Evolutionary conservation across 2,329 filamentous ascomycete species (phyloP), one percentile per base, ranked within the genome.

Genomic region (Fusarium setosum): DNA sequence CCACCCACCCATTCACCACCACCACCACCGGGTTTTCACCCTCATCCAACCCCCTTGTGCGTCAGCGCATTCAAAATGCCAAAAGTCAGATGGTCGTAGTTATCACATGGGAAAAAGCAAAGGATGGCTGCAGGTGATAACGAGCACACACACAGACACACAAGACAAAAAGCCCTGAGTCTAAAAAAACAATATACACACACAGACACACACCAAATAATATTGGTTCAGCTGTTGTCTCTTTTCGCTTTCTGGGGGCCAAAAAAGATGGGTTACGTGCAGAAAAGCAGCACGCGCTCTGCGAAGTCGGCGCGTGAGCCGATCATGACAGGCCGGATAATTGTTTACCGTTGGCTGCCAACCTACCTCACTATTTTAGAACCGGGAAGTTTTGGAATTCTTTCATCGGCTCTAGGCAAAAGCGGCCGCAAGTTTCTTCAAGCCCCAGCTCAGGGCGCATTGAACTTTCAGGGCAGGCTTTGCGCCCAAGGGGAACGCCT

Each of bases 61-160:
- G 50, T 54, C 55, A 67, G 50, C 44, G 54, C 31, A 29, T 40
- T 47, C 24, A 55, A 61, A 63, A 67, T 67, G 52, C 38, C n/a
- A 20, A 55, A 55, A 47, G 51, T 59, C 51, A 65, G 59, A 55
- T 65, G 63, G 63, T 65, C 48, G 51, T 44, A 38, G 38, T 52
- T 54, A 67, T 67, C 56, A 67, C 60, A 67, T 67, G 64, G 59
- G 29, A 56, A 48, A 56, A 26, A 67, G 20, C 37, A 54, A 55
- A 67, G 37, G 24, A 50, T n/a, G n/a, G n/a, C n/a, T 24, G 24
- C 59, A 67, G 63, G 56, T 67, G 64, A 67, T 44, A 56, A 47
- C 26, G 23, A 58, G 17, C 44, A 42, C 54, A 47, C n/a, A 42
- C 59, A 63, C 50, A n/a, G n/a, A n/a, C 47, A 40, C 21, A 23